A percentile compares a stretch with the other conserved stretches of the same genome.
phyloP scores from a whole-genome alignment of 805 yeast species.

The Pichia paraexigua region DNA sequence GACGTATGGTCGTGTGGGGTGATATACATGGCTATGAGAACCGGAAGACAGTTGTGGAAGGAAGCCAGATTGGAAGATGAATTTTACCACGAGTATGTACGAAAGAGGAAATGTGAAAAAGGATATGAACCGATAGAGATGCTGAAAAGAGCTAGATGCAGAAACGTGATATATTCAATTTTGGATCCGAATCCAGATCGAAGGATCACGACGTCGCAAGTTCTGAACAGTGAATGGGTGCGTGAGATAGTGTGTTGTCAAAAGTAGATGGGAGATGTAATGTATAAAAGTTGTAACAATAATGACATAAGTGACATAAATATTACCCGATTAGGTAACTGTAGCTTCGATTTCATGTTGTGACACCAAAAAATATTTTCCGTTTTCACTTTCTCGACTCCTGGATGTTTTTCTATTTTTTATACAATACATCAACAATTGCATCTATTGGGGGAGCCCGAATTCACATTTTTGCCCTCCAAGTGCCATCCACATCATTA shows the following conservation, averaged over 20 bases:
- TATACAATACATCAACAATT: too few relatives aligned
- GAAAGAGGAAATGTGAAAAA: slow-evolving; percentile 68
- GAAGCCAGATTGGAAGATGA: slow-evolving; percentile 75
- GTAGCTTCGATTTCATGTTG: not conserved
- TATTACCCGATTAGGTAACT: not conserved
- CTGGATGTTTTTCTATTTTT: not conserved
- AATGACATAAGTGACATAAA: too few relatives aligned
- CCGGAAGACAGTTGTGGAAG: slow-evolving; percentile 92
- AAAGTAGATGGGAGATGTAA: not conserved
- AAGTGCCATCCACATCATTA: not conserved
- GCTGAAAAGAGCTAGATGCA: slow-evolving; percentile 77
- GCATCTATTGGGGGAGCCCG: not conserved
- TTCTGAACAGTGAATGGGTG: slow-evolving; percentile 93
- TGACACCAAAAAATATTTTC: not conserved
- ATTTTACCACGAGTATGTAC: slow-evolving; percentile 65
- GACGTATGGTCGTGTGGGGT: slow-evolving; percentile 95
- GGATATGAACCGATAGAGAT: slow-evolving; percentile 91
- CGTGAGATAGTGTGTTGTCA: slow-evolving; percentile 76
- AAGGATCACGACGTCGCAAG: slow-evolving; percentile 81
- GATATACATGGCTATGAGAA: slow-evolving; percentile 87
- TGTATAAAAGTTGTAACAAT: too few relatives aligned
- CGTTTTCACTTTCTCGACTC: too few relatives aligned
- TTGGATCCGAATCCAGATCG: slow-evolving; percentile 86
- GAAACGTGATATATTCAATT: slow-evolving; percentile 88
- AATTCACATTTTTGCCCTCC: not conserved